Evolutionary conservation across 1,284 basidiomycete genomes (phyloP), one percentile per base, ranked within the genome.

Genomic region (Wallemia mellicola): DNA sequence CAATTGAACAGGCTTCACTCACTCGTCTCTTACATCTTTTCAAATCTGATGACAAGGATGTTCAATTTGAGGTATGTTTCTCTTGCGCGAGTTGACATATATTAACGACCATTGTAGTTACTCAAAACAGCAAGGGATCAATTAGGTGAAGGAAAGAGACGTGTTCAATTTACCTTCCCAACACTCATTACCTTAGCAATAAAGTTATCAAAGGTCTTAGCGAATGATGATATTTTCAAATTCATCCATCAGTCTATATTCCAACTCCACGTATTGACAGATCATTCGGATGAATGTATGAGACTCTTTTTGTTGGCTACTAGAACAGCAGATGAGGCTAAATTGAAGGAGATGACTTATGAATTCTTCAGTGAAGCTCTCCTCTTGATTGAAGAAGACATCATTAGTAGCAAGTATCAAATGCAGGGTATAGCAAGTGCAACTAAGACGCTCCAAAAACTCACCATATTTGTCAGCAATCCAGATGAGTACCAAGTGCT

Each of bases 1-100:
- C 88, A 0, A 91, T 94, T 69, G 91, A 95, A 69, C 89, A 95
- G 66, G 91, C 89, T 0, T 95, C 89, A 89, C 79, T 94, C 17
- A 88, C 89, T 24, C 75, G 89, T 62, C 92, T 95, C 83, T 83
- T 95, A 1, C 89, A 95, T 73, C 68, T 94, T 28, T 91, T 95
- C 78, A 75, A 79, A 24, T 77, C 85, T 0, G 84, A 92, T 60
- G 81, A 82, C 27, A 68, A 91, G 61, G 80, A 78, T 63, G 78
- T 82, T 19, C 89, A 94, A 66, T 89, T 86, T 63, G 83, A 89
- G 76, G 86, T 86, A 63, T 28, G 78, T 67, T 0, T 1, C 3
- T 26, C 26, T 54, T 27, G 1, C n/a, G 30, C 19, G 26, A 33
- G 54, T 2, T 58, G 28, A 14, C 14, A 14, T 32, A 26, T 48